Evolutionary conservation across 1,284 basidiomycete genomes (phyloP).

Genomic region (Tetrapyrgos nigripes): DNA sequence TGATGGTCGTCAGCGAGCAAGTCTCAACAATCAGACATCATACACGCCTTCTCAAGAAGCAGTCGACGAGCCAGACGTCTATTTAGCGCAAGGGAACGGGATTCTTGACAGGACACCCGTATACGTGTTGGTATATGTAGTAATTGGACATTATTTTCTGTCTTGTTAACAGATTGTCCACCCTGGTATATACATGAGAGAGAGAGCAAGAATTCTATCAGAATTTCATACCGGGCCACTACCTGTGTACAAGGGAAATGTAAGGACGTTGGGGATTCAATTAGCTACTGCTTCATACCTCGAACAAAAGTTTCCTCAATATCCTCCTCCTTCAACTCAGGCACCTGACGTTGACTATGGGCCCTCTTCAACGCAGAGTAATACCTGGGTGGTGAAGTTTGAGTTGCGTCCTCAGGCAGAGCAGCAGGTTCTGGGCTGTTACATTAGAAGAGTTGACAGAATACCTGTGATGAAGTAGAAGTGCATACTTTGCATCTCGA

Average conservation of each 20-base stretch:
- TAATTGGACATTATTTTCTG: constrained; percentile 82
- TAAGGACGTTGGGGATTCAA: constrained; percentile 6
- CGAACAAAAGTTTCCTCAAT: constrained; percentile 80
- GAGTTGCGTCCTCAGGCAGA: constrained; percentile 38
- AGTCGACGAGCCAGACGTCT: constrained; percentile 71
- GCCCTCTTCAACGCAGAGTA: constrained; percentile 76
- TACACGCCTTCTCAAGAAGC: constrained; percentile 72
- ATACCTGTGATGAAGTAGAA: constrained; percentile 34
- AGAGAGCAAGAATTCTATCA: constrained; percentile 18
- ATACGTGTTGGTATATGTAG: constrained; percentile 81
- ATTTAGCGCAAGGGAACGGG: constrained; percentile 75
- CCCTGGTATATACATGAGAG: constrained; percentile 47
- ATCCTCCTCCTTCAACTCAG: constrained; percentile 74
- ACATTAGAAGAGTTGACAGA: constrained; percentile 27
- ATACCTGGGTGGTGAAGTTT: constrained; percentile 43
- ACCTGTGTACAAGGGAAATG: constrained; percentile 49
- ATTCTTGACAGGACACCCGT: constrained; percentile 80
- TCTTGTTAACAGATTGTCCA: constrained; percentile 88
- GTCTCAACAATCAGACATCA: not conserved
- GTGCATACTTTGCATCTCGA: constrained; percentile 39
- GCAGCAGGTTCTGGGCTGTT: constrained; percentile 47
- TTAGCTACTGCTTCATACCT: constrained; percentile 49
- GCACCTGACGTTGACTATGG: constrained; percentile 63
- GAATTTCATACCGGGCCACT: constrained; percentile 68
- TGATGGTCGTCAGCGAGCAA: not conserved